Conservation (phyloP, 306 rosid genomes). For the Cicer bijugum region DNA sequence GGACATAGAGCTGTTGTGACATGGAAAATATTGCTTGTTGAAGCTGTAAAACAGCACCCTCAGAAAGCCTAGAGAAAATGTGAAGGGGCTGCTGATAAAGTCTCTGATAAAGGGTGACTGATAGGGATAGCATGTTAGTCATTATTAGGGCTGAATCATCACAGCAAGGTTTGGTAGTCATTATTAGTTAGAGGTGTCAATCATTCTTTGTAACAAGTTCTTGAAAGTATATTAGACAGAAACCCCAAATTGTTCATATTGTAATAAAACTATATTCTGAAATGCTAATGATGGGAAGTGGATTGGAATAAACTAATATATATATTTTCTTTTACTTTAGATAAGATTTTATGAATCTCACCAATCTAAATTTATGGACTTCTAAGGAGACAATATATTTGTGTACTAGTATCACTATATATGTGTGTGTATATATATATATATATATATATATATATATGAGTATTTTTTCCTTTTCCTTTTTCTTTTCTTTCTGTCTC, state of each 20-base stretch:
- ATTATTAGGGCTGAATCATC: neutral
- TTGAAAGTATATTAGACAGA: slow-evolving; percentile 41
- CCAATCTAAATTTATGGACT: neutral
- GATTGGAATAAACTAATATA: slow-evolving; percentile 22
- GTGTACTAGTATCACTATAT: too few species aligned
- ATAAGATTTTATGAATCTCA: neutral
- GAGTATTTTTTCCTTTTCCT: too few species aligned
- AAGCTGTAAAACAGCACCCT: slow-evolving; percentile 31
- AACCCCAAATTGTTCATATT: slow-evolving; percentile 52
- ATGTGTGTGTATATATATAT: too few species aligned
- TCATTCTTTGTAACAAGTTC: slow-evolving; percentile 48
- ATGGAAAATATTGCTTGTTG: slow-evolving; percentile 31
- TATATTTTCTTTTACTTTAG: neutral
- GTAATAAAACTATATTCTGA: slow-evolving; percentile 46
- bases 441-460: too few species aligned
- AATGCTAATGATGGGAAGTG: slow-evolving; percentile 40
- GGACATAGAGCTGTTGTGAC: neutral
- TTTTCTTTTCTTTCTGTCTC: too few species aligned
- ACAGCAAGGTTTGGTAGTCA: neutral
- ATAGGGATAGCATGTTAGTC: slow-evolving; percentile 33
- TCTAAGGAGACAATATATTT: too few species aligned
- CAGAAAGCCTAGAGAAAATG: slow-evolving; percentile 25
- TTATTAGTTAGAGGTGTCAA: slow-evolving; percentile 37
- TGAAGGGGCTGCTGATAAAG: slow-evolving; percentile 36
- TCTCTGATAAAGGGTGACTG: slow-evolving; percentile 28